Evolutionary conservation across 106 monocot species (phyloP).

Genomic region (Phalaenopsis aphrodite): DNA sequence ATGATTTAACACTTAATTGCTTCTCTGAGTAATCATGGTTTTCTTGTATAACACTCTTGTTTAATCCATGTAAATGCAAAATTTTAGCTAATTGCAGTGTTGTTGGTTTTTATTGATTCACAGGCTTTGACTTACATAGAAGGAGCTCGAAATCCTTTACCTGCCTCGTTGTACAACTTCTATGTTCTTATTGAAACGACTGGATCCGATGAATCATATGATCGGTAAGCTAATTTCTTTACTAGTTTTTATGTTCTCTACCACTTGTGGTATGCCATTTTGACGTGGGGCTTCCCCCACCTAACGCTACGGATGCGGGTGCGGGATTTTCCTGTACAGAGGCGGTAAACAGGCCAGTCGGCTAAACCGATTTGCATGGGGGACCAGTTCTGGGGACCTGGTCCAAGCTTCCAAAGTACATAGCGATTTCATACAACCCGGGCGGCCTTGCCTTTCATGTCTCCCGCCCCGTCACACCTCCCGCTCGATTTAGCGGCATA

Average conservation of each 20-base stretch:
- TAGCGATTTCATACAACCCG: too few species aligned
- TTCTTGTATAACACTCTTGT: neutral
- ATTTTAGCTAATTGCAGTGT: neutral
- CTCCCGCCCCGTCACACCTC: too few species aligned
- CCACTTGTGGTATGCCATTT: neutral
- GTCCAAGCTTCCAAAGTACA: too few species aligned
- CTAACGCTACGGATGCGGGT: too few species aligned
- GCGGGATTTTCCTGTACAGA: too few species aligned
- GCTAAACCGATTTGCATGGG: too few species aligned
- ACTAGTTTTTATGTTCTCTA: neutral
- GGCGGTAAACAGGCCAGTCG: too few species aligned
- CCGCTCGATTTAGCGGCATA: too few species aligned
- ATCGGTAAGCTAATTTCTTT: slow-evolving; percentile 49
- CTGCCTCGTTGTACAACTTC: slow-evolving; percentile 58
- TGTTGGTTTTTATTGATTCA: neutral
- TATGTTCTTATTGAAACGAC: slow-evolving; percentile 95
- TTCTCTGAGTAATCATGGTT: neutral
- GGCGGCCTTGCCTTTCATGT: too few species aligned
- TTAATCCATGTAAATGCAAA: neutral
- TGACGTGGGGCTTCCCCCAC: too few species aligned
- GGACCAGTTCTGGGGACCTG: too few species aligned
- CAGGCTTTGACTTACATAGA: slow-evolving; percentile 78
- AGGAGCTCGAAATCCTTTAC: slow-evolving; percentile 74
- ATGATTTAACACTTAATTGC: too few species aligned
- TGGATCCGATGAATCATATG: slow-evolving; percentile 80